Evolutionary conservation across 2,329 filamentous ascomycete genomes (phyloP), one percentile per base, ranked within the genome.

Genomic region (Exophiala lecanii-corni): DNA sequence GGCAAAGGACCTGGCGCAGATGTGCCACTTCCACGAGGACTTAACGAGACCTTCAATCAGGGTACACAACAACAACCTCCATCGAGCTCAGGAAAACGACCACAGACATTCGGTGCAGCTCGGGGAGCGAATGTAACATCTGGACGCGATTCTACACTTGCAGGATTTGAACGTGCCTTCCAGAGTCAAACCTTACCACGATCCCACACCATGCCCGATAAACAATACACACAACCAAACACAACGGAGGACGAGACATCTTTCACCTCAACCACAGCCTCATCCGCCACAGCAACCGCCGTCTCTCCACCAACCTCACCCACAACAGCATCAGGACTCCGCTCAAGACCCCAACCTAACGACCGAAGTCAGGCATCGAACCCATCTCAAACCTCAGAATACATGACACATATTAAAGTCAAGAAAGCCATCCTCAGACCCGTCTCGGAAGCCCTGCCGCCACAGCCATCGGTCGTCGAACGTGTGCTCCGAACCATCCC

Each of bases 361-460:
- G 43, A 45, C 10, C 43, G 47, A 13, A 43, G 46, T 28, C 40
- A 51, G 45, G 34, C 39, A 21, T 15, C 39, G 37, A 13, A 37
- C 9, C 42, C 61, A 50, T 58, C 69, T 58, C 58, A 62, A 10
- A 58, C 66, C 26, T 70, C 66, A 13, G 66, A 70, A 43, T 70
- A 64, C 55, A 71, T 70, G 67, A 64, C 78, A 25, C 72, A 73
- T 44, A 84, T 87, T 56, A 82, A 82, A 3, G 84, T 84, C 21
- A 77, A 79, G 38, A 76, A 76, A 47, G 77, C 76, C 21, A 76
- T 73, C 56, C 73, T 89, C 30, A 74, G 84, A 25, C 80, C 84
- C 1, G 76, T 83, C 35, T 77, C 84, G 49, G 78, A 85, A 63
- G 84, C 84, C 6, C 72, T 88, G 19, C 75, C 83, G 10, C 84